Base-by-base conservation (phyloP, 1,284 basidiomycete species). In the Xerocomus amazonicus region DNA sequence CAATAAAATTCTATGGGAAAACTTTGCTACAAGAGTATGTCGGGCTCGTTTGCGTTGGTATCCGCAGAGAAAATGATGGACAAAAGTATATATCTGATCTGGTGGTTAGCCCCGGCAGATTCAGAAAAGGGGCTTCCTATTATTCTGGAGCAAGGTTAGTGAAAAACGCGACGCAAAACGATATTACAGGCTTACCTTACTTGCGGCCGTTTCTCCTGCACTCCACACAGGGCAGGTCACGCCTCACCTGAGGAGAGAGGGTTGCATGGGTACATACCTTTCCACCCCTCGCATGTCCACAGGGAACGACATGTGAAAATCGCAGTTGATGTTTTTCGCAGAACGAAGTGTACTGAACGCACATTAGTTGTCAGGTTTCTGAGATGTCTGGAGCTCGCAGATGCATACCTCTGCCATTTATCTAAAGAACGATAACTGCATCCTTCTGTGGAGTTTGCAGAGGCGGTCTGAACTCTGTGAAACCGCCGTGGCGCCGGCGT, bases 321-420 rank as follows among this genome's bases (percentile, higher is more conserved):
- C 7, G 46, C 0, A 1, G 7, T 2, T 52, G 7, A 33, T 65
- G 63, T 0, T 0, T 6, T 0, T 0, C 0, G 6, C 62, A 69
- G 4, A 31, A 57, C 3, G 41, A 53, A 2, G 50, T 1, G 6
- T 32, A 26, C 26, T 32, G 34, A 16, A 7, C 19, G 17, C 61
- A 67, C 61, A 63, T 63, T 23, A 23, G 19, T 4, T 2, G 45
- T 49, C 33, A 4, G 26, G 45, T 43, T 33, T 56, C 46, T 35
- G 27, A 39, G 23, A 35, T 17, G 34, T 52, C 44, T 66, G 51
- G 36, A 36, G 23, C 17, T 49, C 41, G 19, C 42, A 29, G 42
- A 19, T 33, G 52, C 60, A 50, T 55, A 63, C 51, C 43, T 50
- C 47, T 34, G 36, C 26, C 51, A 47, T 67, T 59, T 66, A 66